A percentile compares a stretch with the other conserved stretches of the same genome.
phyloP scores from a whole-genome alignment of 345 rosid species.

The Eucalyptus caleyi region DNA sequence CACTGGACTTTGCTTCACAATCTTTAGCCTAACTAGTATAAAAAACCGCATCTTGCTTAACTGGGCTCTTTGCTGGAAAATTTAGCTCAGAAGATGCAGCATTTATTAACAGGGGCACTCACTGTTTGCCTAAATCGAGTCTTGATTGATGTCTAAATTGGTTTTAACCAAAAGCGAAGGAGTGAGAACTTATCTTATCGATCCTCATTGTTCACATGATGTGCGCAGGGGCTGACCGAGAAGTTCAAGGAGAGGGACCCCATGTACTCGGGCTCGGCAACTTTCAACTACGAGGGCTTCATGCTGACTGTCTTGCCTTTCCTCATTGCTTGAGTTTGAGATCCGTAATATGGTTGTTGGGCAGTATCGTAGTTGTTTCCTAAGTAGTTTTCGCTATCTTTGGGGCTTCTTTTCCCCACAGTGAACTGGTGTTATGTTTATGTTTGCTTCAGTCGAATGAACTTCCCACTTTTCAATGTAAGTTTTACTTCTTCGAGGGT shows the following conservation, averaged over 20 bases:
- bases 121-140: not conserved
- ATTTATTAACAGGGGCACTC: not conserved
- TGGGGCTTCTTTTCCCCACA: not conserved
- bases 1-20: not conserved
- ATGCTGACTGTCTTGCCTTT: conserved; percentile 89
- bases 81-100: not conserved
- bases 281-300: conserved; percentile 70
- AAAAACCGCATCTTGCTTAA: not conserved
- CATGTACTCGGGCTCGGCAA: conserved; percentile 56
- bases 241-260: conserved; percentile 83
- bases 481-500: not conserved
- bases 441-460: not conserved
- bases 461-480: not conserved
- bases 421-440: not conserved
- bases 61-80: not conserved
- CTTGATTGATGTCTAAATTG: not conserved
- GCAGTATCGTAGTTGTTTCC: not conserved
- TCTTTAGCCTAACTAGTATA: not conserved
- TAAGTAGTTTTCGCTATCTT: not conserved
- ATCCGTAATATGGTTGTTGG: not conserved
- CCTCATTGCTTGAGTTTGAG: conserved; percentile 43
- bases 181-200: not conserved
- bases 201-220: not conserved
- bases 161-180: not conserved
- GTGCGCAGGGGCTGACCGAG: conserved; percentile 73